These are phyloP conservation scores for Nothophoma quercina DNA, from an alignment of 2,329 filamentous ascomycete species.

Conservation along the genomic window DNA sequence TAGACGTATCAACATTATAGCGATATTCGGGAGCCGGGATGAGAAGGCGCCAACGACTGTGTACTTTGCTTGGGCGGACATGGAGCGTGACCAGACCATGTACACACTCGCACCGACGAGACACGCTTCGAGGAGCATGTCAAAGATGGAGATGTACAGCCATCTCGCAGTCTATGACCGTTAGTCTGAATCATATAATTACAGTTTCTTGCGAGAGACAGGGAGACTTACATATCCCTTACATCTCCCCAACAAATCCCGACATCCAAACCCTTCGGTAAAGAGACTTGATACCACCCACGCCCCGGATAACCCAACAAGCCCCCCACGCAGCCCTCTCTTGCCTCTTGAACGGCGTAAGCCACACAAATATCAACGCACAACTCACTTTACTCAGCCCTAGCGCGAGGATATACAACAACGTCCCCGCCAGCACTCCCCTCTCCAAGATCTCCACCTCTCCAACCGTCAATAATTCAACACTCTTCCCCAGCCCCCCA, in stretches of 20 bases:
- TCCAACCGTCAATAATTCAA: not conserved
- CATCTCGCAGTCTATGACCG: constrained; percentile 19
- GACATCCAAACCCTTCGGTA: constrained; percentile 9
- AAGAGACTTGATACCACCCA: constrained; percentile 21
- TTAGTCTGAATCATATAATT: too few species aligned
- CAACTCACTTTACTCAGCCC: constrained; percentile 19
- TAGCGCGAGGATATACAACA: constrained; percentile 18
- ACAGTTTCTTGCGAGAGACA: too few species aligned
- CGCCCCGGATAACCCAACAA: constrained; percentile 2
- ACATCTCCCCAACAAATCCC: not conserved
- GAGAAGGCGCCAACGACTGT: constrained; percentile 25
- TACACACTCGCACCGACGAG: constrained; percentile 17
- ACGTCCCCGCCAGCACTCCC: not conserved
- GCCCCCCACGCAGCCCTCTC: constrained; percentile 1
- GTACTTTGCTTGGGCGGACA: constrained; percentile 12
- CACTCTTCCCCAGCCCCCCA: not conserved
- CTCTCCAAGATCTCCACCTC: not conserved
- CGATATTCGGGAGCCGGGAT: constrained; percentile 17
- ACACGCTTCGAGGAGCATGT: constrained; percentile 19
- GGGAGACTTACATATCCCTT: too few species aligned
- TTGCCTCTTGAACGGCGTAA: constrained; percentile 20
- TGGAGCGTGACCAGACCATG: constrained; percentile 19
- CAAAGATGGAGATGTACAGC: constrained; percentile 19
- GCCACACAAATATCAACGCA: constrained; percentile 18
- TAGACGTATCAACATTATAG: constrained; percentile 3